Percentiles rank a stretch among this genome's conserved stretches.
These are phyloP conservation scores for Arabidopsis thaliana DNA, from an alignment of 345 rosid genomes.

Conservation along the genomic window DNA sequence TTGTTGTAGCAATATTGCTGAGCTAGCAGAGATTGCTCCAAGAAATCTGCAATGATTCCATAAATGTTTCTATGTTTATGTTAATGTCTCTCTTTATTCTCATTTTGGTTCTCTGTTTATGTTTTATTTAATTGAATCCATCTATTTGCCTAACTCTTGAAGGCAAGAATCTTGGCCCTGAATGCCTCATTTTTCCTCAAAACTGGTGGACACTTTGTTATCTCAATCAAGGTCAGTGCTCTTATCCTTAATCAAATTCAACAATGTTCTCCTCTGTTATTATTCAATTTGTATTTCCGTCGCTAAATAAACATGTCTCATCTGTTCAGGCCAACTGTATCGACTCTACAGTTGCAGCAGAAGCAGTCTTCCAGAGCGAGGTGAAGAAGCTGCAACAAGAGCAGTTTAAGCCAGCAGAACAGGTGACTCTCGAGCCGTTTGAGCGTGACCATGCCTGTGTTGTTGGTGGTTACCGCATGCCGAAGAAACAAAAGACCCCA, in stretches of 20 bases:
- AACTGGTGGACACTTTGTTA: constrained; percentile 92
- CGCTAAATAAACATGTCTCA: background rate
- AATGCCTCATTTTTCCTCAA: constrained; percentile 85
- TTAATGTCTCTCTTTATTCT: background rate
- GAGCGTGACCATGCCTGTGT: constrained; percentile 99
- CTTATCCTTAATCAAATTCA: background rate
- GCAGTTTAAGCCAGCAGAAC: constrained; percentile 87
- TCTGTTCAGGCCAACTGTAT: constrained; percentile 83
- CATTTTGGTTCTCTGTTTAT: background rate
- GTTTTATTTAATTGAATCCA: background rate
- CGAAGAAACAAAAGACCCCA: constrained; percentile 73
- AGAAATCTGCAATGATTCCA: background rate
- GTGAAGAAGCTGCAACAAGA: constrained; percentile 86
- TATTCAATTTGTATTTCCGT: background rate
- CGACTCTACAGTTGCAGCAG: constrained; percentile 87
- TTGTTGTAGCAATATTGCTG: background rate
- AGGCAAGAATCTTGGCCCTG: constrained; percentile 92
- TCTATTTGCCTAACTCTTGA: constrained; percentile 36
- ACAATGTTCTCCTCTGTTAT: background rate
- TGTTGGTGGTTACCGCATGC: constrained; percentile 83
- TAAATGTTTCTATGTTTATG: background rate
- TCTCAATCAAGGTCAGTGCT: constrained; percentile 80
- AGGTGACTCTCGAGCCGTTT: constrained; percentile 92
- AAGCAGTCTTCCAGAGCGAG: constrained; percentile 81
- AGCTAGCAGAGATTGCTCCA: background rate